Conservation (phyloP, 257 asterid genomes). For the Plectranthus barbatus region DNA sequence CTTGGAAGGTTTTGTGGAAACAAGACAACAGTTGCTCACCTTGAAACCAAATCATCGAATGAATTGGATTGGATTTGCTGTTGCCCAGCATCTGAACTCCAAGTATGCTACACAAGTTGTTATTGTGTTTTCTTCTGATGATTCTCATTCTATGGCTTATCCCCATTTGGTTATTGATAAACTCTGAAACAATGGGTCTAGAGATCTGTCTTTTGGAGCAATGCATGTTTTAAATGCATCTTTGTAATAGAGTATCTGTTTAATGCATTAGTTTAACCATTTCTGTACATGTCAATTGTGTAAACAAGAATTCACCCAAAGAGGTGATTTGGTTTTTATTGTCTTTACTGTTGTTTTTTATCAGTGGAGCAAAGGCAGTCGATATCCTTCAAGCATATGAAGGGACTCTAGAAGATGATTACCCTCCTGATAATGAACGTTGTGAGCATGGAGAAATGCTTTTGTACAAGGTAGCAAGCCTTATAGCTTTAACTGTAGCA, state of each 20-base stretch:
- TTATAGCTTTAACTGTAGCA: not conserved
- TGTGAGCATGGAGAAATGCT: constrained; percentile 99
- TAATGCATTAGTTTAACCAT: not conserved
- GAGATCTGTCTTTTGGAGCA: not conserved
- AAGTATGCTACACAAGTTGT: constrained; percentile 40
- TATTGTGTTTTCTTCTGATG: not conserved
- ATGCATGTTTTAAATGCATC: not conserved
- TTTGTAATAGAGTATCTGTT: not conserved
- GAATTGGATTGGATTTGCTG: constrained; percentile 99
- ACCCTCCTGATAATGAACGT: constrained; percentile 94
- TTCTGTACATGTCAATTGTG: not conserved
- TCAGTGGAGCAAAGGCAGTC: constrained; percentile 88
- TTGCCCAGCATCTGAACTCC: constrained; percentile 79
- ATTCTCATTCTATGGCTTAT: not conserved
- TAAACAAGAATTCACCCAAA: not conserved
- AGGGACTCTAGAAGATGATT: constrained; percentile 96
- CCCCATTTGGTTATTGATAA: not conserved
- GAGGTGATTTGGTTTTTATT: constrained; percentile 11
- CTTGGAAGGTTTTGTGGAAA: constrained; percentile 94
- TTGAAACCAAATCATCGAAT: constrained; percentile 96
- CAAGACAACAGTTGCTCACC: constrained; percentile 90
- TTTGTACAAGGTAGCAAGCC: constrained; percentile 68
- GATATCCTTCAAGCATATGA: constrained; percentile 98
- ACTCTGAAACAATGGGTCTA: constrained; percentile 1
- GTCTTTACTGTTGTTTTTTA: constrained; percentile 13